Evolutionary conservation across 2,329 filamentous ascomycete genomes (phyloP), one percentile per base, ranked within the genome.

Genomic region (Elsinoe batatas): DNA sequence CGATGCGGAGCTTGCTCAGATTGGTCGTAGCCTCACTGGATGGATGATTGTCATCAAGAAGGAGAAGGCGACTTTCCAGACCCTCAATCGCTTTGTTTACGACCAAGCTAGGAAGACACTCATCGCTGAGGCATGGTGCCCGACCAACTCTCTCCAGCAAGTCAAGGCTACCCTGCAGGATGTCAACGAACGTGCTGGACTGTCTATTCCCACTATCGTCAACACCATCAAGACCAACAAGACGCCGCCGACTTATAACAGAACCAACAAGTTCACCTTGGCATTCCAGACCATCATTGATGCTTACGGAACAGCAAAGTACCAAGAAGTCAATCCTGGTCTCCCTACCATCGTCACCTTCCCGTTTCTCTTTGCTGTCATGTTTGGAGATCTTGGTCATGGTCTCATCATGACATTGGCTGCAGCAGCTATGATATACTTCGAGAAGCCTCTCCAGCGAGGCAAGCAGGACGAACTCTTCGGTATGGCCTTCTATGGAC

Each of bases 221-320:
- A 97, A 97, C 71, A 90, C 95, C 75, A 93, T 98, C 68, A 85
- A 84, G 64, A 97, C 91, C 42, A 95, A 91, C 74, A 97, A 96
- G 79, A 97, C 88, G 5, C 93, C 94, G 22, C 93, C 93, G 0
- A 98, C 93, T 0, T 97, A 94, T 71, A 83, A 96, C 71, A 95
- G 95, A 76, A 96, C 91, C 32, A 98, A 98, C 79, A 95, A 91
- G 72, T 97, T 97, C 68, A 98, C 94, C 2, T 85, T 96, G 66
- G 93, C 86, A 20, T 98, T 98, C 77, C 93, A 98, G 73, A 97
- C 91, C 57, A 98, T 98, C 69, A 94, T 98, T 70, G 91, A 98
- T 65, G 93, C 94, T 26, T 98, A 98, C 67, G 94, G 93, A 67
- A 96, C 93, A 40, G 88, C 93, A 58, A 97, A 95, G 62, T 98